Base-by-base conservation (phyloP, 257 asterid genomes). In the Voacanga thouarsii region DNA sequence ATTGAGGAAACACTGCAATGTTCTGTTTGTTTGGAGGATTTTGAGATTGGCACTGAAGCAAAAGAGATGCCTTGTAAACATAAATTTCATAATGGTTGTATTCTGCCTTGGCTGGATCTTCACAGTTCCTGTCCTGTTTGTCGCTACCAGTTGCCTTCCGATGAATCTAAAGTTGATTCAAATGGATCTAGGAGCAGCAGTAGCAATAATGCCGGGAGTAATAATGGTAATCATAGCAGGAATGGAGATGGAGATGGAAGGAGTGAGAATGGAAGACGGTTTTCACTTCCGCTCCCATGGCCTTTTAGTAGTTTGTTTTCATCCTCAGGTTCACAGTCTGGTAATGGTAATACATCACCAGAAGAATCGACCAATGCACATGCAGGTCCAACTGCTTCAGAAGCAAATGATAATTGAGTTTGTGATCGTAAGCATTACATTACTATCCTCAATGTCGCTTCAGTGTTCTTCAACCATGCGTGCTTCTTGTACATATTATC, bases 121-220 rank as follows among this genome's bases (percentile, higher is more conserved):
- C 98, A 94, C 76, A 94, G 98, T 75, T 90, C 98, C 14, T 94
- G 97, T 77, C 98, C 98, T 30, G 82, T 90, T 30, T 92, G 98
- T 76, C 83, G 98, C 85, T 78, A 83, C 76, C 97, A 90, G 80
- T 83, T 94, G 70, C 96, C 97, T 60, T 81, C 82, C 37, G 97
- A 90, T 61, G 96, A 93, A 85, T 82, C 90, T 18, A 89, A 92
- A 86, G 74, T 81, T n/a, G 86, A 86, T 47, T 51, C 83, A 10
- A 80, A 80, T 63, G 86, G 79, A 30, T 76, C 83, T 14, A 57
- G 83, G 74, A 87, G 63, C 51, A 81, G 56, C 14, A 84, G 8
- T 21, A 75, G 6, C 59, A 76, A 39, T 21, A 73, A 51, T n/a
- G 80, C 60, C 12, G 88, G 79, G 64, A 80, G 56, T 5, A 75